Conservation (phyloP, 2,329 filamentous ascomycete species). For the Ceratocystis destructans region DNA sequence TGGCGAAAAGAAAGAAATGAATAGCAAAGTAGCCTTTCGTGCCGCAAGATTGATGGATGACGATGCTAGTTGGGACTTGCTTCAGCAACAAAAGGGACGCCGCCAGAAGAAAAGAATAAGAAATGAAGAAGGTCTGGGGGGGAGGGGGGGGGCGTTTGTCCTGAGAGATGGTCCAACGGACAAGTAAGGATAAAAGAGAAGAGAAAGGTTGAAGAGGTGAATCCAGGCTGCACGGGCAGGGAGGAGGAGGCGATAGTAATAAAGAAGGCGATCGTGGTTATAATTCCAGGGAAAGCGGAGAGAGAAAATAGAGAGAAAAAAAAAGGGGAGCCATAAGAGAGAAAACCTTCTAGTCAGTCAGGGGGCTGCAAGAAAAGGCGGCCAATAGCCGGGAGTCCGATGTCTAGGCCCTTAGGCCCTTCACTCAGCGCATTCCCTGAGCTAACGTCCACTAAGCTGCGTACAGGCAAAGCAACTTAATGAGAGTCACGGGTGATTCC, state of each 20-base stretch:
- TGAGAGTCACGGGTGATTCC: not conserved
- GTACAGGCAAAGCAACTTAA: too few species aligned
- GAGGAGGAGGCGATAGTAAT: slow-evolving; percentile 7
- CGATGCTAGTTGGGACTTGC: not conserved
- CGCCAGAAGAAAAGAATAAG: not conserved
- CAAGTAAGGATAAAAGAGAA: not conserved
- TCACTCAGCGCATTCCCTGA: not conserved
- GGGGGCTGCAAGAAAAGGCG: not conserved
- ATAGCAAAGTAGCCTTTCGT: not conserved
- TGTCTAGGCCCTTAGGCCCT: not conserved
- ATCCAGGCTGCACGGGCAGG: not conserved
- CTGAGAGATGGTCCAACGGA: not conserved
- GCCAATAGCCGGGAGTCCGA: not conserved
- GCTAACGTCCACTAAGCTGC: not conserved
- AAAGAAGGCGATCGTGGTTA: not conserved
- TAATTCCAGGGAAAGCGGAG: not conserved
- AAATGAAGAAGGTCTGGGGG: not conserved
- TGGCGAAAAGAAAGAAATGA: not conserved
- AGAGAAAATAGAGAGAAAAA: slow-evolving; percentile 4
- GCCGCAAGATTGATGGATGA: not conserved
- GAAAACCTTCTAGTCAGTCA: not conserved
- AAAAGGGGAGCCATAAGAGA: slow-evolving; percentile 6
- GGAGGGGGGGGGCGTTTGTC: not conserved
- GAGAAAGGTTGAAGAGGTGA: not conserved
- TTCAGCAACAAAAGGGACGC: not conserved